Evolutionary conservation across 2,329 filamentous ascomycete species (phyloP).

Genomic region (Fusarium sp.): DNA sequence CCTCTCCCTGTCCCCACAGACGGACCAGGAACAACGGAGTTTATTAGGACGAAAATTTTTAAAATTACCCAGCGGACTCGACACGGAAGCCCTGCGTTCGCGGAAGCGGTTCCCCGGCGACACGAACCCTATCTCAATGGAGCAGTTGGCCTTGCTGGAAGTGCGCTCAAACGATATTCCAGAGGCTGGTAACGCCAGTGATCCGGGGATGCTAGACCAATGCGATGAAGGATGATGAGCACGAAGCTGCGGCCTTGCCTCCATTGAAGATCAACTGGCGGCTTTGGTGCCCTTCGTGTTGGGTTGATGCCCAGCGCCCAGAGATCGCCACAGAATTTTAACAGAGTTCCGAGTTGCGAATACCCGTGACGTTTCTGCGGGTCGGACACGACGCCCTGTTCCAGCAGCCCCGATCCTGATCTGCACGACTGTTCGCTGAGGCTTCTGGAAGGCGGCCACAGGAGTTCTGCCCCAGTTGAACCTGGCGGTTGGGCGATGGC

Average conservation of each 20-base stretch:
- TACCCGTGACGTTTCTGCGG: constrained; percentile 6
- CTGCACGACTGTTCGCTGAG: constrained; percentile 34
- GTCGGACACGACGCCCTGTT: constrained; percentile 9
- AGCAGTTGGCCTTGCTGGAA: constrained; percentile 18
- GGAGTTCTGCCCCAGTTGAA: constrained; percentile 20
- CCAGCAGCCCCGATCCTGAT: constrained; percentile 22
- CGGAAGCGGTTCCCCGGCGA: constrained; percentile 49
- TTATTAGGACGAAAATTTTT: constrained; percentile 39
- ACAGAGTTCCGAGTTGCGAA: not conserved
- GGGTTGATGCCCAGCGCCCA: not conserved
- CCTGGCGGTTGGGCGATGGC: constrained; percentile 23
- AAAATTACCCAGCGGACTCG: constrained; percentile 44
- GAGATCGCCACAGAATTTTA: not conserved
- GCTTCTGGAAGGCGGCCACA: constrained; percentile 40
- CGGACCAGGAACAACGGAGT: constrained; percentile 34
- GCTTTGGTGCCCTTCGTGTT: not conserved
- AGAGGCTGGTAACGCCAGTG: constrained; percentile 33
- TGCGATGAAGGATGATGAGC: constrained; percentile 29
- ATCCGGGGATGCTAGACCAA: constrained; percentile 33
- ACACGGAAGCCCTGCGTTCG: constrained; percentile 35
- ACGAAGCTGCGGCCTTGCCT: not conserved
- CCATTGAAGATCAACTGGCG: not conserved
- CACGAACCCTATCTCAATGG: constrained; percentile 38
- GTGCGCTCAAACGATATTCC: constrained; percentile 16
- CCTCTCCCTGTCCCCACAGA: constrained; percentile 30